Conservation (phyloP, 1,284 basidiomycete species). For the Wallemia ichthyophaga region DNA sequence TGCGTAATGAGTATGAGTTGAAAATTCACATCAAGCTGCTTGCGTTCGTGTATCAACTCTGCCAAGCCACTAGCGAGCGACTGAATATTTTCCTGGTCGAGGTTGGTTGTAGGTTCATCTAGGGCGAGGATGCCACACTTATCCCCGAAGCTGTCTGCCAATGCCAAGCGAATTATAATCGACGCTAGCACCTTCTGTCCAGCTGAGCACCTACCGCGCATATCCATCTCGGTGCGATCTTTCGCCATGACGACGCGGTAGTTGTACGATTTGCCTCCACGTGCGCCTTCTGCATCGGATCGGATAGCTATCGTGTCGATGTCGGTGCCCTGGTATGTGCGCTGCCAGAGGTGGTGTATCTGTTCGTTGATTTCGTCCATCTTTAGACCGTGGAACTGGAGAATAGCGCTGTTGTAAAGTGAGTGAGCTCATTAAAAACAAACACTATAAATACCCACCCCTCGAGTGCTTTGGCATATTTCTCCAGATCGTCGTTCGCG, state of each 20-base stretch:
- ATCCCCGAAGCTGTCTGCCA: constrained; percentile 88
- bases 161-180: constrained; percentile 93
- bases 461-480: constrained; percentile 83
- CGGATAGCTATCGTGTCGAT: constrained; percentile 92
- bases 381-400: constrained; percentile 93
- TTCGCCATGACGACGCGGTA: constrained; percentile 98
- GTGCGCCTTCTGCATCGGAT: constrained; percentile 62
- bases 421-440: background rate
- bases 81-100: constrained; percentile 88
- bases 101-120: constrained; percentile 91
- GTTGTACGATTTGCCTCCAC: constrained; percentile 78
- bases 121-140: constrained; percentile 92
- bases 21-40: constrained; percentile 67
- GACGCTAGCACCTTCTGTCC: constrained; percentile 97
- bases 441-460: constrained; percentile 27
- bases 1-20: constrained; percentile 20
- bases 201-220: constrained; percentile 91
- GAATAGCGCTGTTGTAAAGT: constrained; percentile 38
- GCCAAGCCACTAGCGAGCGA: constrained; percentile 69
- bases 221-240: constrained; percentile 96
- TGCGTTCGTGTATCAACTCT: constrained; percentile 57
- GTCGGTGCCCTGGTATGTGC: constrained; percentile 96
- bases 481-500: constrained; percentile 81
- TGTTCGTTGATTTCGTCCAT: constrained; percentile 99
- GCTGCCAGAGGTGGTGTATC: constrained; percentile 87